phyloP scores from a whole-genome alignment of 2,329 filamentous ascomycete genomes.

The Aureobasidium musti region DNA sequence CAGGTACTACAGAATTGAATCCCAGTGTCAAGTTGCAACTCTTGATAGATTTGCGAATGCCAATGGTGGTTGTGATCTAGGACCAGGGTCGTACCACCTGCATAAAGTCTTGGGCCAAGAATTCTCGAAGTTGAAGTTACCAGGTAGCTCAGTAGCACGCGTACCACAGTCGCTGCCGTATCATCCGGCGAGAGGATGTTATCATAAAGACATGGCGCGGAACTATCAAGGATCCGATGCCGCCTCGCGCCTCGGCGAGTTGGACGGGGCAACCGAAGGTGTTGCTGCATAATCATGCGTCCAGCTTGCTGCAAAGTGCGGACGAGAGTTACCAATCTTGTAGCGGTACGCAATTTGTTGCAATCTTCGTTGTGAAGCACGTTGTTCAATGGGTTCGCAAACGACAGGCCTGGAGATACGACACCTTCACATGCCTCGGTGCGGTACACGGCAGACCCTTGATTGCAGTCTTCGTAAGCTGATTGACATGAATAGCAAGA shows the following conservation, averaged over 20 bases:
- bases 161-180: conserved; percentile 15
- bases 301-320: neutral
- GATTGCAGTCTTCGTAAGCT: neutral
- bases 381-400: neutral
- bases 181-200: neutral
- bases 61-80: too few relatives aligned
- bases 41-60: too few relatives aligned
- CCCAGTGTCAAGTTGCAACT: accelerated
- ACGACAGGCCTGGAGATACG: neutral
- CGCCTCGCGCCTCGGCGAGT: conserved; percentile 21
- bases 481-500: neutral
- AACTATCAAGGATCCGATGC: conserved; percentile 7
- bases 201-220: conserved; percentile 2
- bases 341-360: conserved; percentile 10
- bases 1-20: neutral
- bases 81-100: conserved; percentile 4
- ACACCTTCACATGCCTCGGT: neutral
- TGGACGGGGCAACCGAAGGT: conserved; percentile 8
- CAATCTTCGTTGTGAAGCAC: conserved; percentile 15
- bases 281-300: conserved; percentile 25
- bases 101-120: neutral
- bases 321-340: neutral
- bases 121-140: neutral
- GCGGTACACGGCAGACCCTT: neutral
- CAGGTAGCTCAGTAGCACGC: neutral